These are phyloP conservation scores for Fistulinella prunicolor DNA, from an alignment of 768 basidiomycete species.

Conservation along the genomic window DNA sequence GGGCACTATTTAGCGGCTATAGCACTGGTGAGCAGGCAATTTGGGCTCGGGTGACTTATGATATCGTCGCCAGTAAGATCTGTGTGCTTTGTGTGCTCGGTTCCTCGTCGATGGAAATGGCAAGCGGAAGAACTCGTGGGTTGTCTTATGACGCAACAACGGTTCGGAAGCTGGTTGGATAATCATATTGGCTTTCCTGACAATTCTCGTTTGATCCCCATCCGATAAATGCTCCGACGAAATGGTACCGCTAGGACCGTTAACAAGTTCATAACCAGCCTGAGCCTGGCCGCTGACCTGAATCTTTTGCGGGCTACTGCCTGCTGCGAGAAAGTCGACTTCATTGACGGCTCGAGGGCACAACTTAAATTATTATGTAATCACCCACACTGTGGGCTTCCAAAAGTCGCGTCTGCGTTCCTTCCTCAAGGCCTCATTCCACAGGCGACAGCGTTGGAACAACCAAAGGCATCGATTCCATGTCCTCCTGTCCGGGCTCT, in stretches of 20 bases:
- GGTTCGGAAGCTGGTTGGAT: too few species aligned
- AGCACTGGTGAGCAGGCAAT: slow-evolving; percentile 31
- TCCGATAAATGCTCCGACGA: too few species aligned
- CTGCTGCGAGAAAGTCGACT: slow-evolving; percentile 55
- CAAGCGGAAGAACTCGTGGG: slow-evolving; percentile 16
- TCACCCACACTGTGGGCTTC: too few species aligned
- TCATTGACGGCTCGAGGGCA: slow-evolving; percentile 49
- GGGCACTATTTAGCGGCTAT: too few species aligned
- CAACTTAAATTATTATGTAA: too few species aligned
- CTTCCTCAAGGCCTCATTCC: too few species aligned
- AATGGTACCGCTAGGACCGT: slow-evolving; percentile 57
- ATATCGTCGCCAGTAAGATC: background rate
- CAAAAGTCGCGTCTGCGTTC: too few species aligned
- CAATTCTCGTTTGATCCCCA: too few species aligned
- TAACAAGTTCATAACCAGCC: slow-evolving; percentile 72
- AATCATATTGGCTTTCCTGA: too few species aligned
- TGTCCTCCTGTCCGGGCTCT: slow-evolving; percentile 39
- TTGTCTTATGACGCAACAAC: too few species aligned
- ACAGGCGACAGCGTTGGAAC: too few species aligned
- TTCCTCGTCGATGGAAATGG: slow-evolving; percentile 13
- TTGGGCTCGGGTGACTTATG: slow-evolving; percentile 20
- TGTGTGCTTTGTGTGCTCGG: background rate
- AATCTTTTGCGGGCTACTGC: slow-evolving; percentile 53
- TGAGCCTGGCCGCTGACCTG: slow-evolving; percentile 73
- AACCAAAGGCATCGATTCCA: too few species aligned